Evolutionary conservation across 129 eudicot genomes (phyloP).

Genomic region (Arctium lappa): DNA sequence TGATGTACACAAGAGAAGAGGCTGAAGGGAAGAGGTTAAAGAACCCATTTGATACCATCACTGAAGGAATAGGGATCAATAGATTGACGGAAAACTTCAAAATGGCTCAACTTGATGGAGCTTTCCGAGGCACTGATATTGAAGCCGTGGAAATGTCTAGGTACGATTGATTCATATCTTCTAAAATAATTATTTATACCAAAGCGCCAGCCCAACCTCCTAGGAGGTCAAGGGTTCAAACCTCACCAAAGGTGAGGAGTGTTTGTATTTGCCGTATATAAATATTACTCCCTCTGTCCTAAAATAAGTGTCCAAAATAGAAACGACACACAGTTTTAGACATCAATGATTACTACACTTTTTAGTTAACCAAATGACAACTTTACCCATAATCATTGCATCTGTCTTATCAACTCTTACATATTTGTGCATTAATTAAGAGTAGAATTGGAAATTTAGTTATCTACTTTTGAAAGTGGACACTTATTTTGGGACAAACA

Average conservation of each 20-base stretch:
- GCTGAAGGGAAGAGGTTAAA: constrained; percentile 94
- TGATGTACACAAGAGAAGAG: constrained; percentile 97
- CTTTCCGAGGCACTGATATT: constrained; percentile 82
- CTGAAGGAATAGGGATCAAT: constrained; percentile 97
- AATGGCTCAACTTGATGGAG: constrained; percentile 88
- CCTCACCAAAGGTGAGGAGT: neutral
- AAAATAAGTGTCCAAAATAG: too few relatives aligned
- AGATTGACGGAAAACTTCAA: constrained; percentile 83
- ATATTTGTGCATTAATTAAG: too few relatives aligned
- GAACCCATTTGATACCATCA: constrained; percentile 93
- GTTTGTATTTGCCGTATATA: neutral
- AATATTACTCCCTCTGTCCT: too few relatives aligned
- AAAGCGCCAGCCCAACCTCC: neutral
- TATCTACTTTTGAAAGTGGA: too few relatives aligned
- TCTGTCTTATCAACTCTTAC: too few relatives aligned
- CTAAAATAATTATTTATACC: neutral
- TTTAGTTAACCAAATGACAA: too few relatives aligned
- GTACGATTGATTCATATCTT: constrained; percentile 34
- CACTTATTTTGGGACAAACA: too few relatives aligned
- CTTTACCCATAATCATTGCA: too few relatives aligned
- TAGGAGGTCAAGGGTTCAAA: neutral
- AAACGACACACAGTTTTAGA: too few relatives aligned
- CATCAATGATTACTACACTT: too few relatives aligned
- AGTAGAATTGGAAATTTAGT: too few relatives aligned
- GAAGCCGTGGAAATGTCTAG: constrained; percentile 99